phyloP scores from a whole-genome alignment of 257 asterid species.

The Ilex asprella region DNA sequence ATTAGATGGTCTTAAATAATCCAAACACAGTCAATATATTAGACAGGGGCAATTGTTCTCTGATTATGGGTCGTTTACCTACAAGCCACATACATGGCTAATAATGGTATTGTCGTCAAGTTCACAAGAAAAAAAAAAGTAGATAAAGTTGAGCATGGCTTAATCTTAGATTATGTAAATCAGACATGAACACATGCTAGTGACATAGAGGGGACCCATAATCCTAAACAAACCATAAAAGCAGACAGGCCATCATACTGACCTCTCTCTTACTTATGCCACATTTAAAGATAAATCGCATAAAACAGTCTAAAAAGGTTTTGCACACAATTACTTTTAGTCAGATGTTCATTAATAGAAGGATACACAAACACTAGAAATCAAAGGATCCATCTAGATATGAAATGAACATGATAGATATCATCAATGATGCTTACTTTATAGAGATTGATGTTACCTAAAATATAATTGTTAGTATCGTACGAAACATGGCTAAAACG shows the following conservation, averaged over 20 bases:
- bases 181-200: constrained; percentile 43
- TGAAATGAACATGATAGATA: constrained; percentile 5
- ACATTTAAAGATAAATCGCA: constrained; percentile 9
- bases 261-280: constrained; percentile 26
- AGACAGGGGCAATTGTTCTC: too few relatives aligned
- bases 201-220: constrained; percentile 40
- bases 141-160: neutral
- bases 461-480: too few relatives aligned
- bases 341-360: constrained; percentile 9
- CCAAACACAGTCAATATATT: too few relatives aligned
- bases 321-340: neutral
- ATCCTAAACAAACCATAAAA: constrained; percentile 24
- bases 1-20: too few relatives aligned
- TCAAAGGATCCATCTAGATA: constrained; percentile 2
- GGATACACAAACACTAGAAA: constrained; percentile 1
- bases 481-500: too few relatives aligned
- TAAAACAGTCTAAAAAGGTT: neutral
- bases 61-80: neutral
- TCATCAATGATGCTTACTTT: neutral
- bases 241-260: constrained; percentile 28
- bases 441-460: too few relatives aligned
- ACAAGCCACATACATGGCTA: constrained; percentile 4
- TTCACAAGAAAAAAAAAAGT: neutral
- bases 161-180: constrained; percentile 18
- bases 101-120: constrained; percentile 7